A percentile compares a stretch with the other conserved stretches of the same genome.
These are phyloP conservation scores for Inonotus obliquus DNA, from an alignment of 1,284 basidiomycete genomes.

Conservation along the genomic window DNA sequence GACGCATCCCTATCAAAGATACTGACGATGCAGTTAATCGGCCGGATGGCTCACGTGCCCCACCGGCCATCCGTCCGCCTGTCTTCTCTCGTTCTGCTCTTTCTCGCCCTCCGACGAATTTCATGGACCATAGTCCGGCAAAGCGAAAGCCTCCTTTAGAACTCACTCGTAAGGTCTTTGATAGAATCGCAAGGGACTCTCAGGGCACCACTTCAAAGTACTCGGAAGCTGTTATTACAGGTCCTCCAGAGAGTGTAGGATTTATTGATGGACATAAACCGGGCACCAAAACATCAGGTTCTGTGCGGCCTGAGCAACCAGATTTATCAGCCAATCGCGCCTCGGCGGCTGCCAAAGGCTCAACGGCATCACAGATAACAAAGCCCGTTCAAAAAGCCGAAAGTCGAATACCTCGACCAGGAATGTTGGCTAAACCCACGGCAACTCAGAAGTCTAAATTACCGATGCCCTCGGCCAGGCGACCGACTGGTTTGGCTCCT, in stretches of 20 bases:
- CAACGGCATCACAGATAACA: no score
- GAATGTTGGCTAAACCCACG: conserved; percentile 24
- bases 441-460: conserved; percentile 7
- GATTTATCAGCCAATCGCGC: no score
- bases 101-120: conserved; percentile 4
- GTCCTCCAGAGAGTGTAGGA: not conserved
- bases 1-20: conserved; percentile 11
- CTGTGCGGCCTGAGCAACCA: no score
- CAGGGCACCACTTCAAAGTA: not conserved
- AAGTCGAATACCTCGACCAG: conserved; percentile 67
- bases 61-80: conserved; percentile 12
- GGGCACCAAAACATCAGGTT: no score
- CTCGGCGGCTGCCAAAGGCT: no score
- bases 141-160: not conserved
- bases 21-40: conserved; percentile 4
- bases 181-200: not conserved
- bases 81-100: conserved; percentile 4
- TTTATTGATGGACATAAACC: not conserved
- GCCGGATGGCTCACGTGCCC: not conserved
- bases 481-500: conserved; percentile 9
- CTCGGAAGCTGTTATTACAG: not conserved
- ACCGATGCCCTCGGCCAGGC: not conserved
- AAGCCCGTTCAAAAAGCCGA: conserved; percentile 14
- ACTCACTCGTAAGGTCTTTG: not conserved
- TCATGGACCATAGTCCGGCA: conserved; percentile 15